A percentile compares a stretch with the other conserved stretches of the same genome.
Conservation (phyloP, 2,329 filamentous ascomycete genomes). For the Calonectria pseudoreteaudii region DNA sequence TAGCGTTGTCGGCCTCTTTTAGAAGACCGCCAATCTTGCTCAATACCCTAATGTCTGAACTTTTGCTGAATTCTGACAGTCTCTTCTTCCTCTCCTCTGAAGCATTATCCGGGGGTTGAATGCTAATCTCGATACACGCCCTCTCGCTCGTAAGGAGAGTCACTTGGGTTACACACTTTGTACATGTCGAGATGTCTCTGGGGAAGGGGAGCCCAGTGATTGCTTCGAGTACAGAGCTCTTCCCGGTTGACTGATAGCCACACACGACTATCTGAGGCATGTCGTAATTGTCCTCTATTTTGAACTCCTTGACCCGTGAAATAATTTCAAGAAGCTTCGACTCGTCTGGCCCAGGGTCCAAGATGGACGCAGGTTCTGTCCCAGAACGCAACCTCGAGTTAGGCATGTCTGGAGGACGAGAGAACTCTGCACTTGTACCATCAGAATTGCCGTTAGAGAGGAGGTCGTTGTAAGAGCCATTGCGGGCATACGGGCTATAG, state of each 20-base stretch:
- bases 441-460: background rate
- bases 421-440: background rate
- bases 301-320: background rate
- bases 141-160: slow-evolving; percentile 26
- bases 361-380: background rate
- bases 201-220: slow-evolving; percentile 72
- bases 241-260: slow-evolving; percentile 71
- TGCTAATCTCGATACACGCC: slow-evolving; percentile 45
- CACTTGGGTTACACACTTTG: slow-evolving; percentile 69
- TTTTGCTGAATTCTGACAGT: background rate
- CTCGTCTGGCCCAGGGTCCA: background rate
- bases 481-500: background rate
- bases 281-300: slow-evolving; percentile 18
- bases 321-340: background rate
- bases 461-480: background rate
- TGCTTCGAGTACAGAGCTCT: slow-evolving; percentile 73
- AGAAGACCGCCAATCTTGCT: slow-evolving; percentile 44
- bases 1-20: slow-evolving; percentile 55
- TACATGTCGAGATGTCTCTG: slow-evolving; percentile 67
- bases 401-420: background rate
- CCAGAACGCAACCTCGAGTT: background rate
- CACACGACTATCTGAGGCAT: slow-evolving; percentile 63
- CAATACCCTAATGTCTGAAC: background rate
- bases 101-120: slow-evolving; percentile 1
- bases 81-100: background rate